Evolutionary conservation across 257 asterid genomes (phyloP), one percentile per base, ranked within the genome.

Genomic region (Thymus mandschuricus): DNA sequence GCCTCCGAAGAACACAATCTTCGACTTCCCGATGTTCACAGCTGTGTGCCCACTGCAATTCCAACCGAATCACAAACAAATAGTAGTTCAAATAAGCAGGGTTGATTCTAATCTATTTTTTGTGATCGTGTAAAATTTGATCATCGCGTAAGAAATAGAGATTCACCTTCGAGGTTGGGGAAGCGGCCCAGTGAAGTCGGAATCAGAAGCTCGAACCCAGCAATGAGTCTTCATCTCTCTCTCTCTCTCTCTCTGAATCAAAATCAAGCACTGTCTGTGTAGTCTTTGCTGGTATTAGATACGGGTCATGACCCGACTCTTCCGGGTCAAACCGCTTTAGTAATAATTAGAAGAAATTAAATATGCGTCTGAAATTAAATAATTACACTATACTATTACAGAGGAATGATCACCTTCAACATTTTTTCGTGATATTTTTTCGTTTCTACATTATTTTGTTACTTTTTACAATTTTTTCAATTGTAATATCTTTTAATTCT

Each of bases 1-100:
- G 58, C 98, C 99, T 43, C 99, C 99, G 59, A 95, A 95, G 49
- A 88, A 77, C 30, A 89, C 92, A 56, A 89, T 74, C 93, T 92
- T 92, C 65, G 99, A 92, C 72, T 87, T 89, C 60, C 99, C 97
- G 66, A 92, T 84, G 81, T 88, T 88, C 74, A 89, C 96, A 71
- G 97, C 97, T 6, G 96, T 88, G 70, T 89, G 98, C 9, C 97
- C 97, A 75, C 99, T 92, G 93, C 79, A 52, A 61, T 78, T 70
- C 75, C 27, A 52, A 6, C 34, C 31, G 21, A 40, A 6, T 13
- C 41, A 30, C 43, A 29, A 10, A 45, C 7, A 13, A 65, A 48
- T 12, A 45, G 13, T 44, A n/a, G n/a, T n/a, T 9, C 44, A 10
- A 28, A 51, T 10, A 8, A 7, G 9, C 49, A 44, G 65, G 68